These are phyloP conservation scores for Pythium dissimile DNA, from an alignment of 352 stramenopile species.

Conservation along the genomic window DNA sequence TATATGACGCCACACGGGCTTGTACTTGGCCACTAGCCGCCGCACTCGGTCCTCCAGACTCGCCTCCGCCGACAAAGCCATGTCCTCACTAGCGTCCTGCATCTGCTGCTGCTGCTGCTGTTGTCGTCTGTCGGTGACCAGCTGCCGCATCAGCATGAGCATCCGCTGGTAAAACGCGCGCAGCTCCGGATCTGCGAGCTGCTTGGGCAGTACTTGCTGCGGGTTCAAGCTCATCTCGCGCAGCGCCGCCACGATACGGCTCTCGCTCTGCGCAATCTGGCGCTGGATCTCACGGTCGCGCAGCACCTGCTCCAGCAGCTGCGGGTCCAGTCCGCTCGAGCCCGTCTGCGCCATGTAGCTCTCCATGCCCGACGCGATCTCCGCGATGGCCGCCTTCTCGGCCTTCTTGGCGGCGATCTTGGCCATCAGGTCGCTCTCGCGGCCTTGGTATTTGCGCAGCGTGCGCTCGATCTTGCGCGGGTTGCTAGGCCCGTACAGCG, in stretches of 20 bases:
- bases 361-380: slow-evolving; percentile 10
- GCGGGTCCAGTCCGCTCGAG: slow-evolving; percentile 10
- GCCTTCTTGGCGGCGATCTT: slow-evolving; percentile 20
- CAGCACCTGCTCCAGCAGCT: slow-evolving; percentile 51
- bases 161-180: slow-evolving; percentile 57
- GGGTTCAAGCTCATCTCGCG: slow-evolving; percentile 71
- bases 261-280: slow-evolving; percentile 32
- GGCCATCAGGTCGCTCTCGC: slow-evolving; percentile 8
- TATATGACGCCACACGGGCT: slow-evolving; percentile 6
- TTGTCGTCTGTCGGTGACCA: no score
- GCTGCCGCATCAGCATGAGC: slow-evolving; percentile 25
- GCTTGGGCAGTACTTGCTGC: slow-evolving; percentile 32
- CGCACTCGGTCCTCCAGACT: slow-evolving; percentile 40
- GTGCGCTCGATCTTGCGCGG: slow-evolving; percentile 21
- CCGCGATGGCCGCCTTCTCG: slow-evolving; percentile 13
- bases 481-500: slow-evolving; percentile 21
- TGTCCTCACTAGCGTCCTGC: neutral
- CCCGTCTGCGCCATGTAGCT: slow-evolving; percentile 2
- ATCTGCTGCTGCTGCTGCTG: slow-evolving; percentile 12
- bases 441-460: slow-evolving; percentile 21
- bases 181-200: slow-evolving; percentile 41
- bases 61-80: neutral
- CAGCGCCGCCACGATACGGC: slow-evolving; percentile 46
- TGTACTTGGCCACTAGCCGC: slow-evolving; percentile 13
- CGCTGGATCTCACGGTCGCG: slow-evolving; percentile 38